These are phyloP conservation scores for Thielaviopsis populi DNA, from an alignment of 2,329 filamentous ascomycete species.

Conservation along the genomic window DNA sequence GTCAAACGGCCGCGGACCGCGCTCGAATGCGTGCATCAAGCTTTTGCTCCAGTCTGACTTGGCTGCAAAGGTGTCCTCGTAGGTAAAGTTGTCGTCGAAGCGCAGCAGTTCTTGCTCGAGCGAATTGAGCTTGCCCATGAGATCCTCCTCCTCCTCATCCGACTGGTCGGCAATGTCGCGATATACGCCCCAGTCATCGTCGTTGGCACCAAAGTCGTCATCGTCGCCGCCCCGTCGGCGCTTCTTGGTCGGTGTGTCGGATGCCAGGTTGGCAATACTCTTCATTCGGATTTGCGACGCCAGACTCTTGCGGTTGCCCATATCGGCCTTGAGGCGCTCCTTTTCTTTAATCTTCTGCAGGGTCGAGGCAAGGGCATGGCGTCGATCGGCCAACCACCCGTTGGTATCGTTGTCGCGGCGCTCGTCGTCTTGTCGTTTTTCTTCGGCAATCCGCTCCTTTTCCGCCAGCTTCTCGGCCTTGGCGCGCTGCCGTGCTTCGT, in stretches of 20 bases:
- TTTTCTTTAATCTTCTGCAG: slow-evolving; percentile 83
- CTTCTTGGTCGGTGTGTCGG: slow-evolving; percentile 73
- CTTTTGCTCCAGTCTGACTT: slow-evolving; percentile 93
- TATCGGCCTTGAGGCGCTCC: slow-evolving; percentile 80
- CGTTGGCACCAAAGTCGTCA: slow-evolving; percentile 91
- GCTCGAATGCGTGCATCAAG: slow-evolving; percentile 75
- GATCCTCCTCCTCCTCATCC: slow-evolving; percentile 80
- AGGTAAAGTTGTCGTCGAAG: slow-evolving; percentile 77
- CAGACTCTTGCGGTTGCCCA: slow-evolving; percentile 91
- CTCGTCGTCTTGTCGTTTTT: slow-evolving; percentile 70
- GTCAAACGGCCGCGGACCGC: slow-evolving; percentile 78
- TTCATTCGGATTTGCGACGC: slow-evolving; percentile 98
- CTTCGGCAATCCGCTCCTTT: slow-evolving; percentile 67
- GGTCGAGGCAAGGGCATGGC: slow-evolving; percentile 52
- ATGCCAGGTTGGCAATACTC: slow-evolving; percentile 86
- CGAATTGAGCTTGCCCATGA: slow-evolving; percentile 53
- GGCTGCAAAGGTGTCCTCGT: slow-evolving; percentile 81
- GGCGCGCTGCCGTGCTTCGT: slow-evolving; percentile 82
- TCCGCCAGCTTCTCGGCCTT: slow-evolving; percentile 94
- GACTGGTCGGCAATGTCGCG: slow-evolving; percentile 77
- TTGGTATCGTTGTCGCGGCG: slow-evolving; percentile 72
- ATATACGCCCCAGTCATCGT: slow-evolving; percentile 97
- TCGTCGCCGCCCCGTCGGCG: slow-evolving; percentile 78
- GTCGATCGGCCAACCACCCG: slow-evolving; percentile 70
- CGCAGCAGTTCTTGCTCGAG: slow-evolving; percentile 75